Conservation (phyloP, 305 asterid species). For the Withania somnifera region DNA sequence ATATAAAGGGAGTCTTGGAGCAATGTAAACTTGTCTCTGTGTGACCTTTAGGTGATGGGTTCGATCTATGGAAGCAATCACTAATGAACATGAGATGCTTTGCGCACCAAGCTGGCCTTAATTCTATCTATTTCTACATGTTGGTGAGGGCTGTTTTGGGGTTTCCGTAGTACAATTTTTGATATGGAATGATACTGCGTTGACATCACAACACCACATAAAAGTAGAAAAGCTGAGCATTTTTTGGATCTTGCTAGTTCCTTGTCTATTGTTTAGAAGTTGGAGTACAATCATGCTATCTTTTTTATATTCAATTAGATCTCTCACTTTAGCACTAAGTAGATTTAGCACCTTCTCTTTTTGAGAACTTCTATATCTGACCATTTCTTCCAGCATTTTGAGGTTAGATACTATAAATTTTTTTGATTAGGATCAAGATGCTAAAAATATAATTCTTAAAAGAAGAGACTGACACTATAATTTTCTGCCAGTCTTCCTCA, state of each 20-base stretch:
- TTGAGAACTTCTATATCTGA: neutral
- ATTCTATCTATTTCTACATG: neutral
- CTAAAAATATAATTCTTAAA: too few species aligned
- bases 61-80: neutral
- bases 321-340: neutral
- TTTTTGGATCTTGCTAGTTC: neutral
- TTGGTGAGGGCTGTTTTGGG: neutral
- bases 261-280: neutral
- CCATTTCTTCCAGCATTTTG: neutral
- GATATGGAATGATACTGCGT: neutral
- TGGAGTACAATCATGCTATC: neutral
- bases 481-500: neutral
- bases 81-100: neutral
- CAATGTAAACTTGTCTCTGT: neutral
- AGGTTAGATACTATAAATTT: neutral
- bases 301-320: neutral
- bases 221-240: neutral
- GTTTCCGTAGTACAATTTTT: neutral
- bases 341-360: neutral
- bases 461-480: neutral
- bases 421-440: too few species aligned
- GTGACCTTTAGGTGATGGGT: neutral
- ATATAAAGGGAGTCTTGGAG: neutral
- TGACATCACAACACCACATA: neutral
- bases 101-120: neutral